Percentiles rank a stretch among this genome's conserved stretches.
These are phyloP conservation scores for Tetrahymena borealis DNA, from an alignment of 73 alveolate genomes.

Conservation along the genomic window DNA sequence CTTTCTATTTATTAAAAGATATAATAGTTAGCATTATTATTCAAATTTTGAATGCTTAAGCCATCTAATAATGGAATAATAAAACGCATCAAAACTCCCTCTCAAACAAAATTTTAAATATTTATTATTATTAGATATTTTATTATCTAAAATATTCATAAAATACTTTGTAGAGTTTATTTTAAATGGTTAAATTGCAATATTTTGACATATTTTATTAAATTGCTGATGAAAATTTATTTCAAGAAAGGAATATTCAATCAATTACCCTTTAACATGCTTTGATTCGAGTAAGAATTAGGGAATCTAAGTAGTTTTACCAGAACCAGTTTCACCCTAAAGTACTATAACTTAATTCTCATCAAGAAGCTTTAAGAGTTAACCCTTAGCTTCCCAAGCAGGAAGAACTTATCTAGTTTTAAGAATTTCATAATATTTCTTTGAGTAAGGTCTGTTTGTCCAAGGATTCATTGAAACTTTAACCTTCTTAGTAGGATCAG, in stretches of 20 bases:
- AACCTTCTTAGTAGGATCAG: not conserved
- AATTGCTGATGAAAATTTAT: too few species aligned
- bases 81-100: too few species aligned
- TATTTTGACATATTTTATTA: too few species aligned
- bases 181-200: too few species aligned
- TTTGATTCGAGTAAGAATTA: constrained; percentile 76
- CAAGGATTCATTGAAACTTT: not conserved
- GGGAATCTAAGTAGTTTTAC: constrained; percentile 98
- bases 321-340: constrained; percentile 98
- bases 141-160: too few species aligned
- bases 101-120: too few species aligned
- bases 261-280: constrained; percentile 35
- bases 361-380: constrained; percentile 71
- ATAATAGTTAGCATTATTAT: too few species aligned
- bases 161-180: too few species aligned
- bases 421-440: constrained; percentile 55
- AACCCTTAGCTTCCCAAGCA: constrained; percentile 90
- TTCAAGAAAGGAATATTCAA: too few species aligned
- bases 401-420: constrained; percentile 86
- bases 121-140: too few species aligned
- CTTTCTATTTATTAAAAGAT: not conserved
- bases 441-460: constrained; percentile 66
- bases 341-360: constrained; percentile 76
- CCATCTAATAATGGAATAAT: too few species aligned
- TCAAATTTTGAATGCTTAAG: too few species aligned